These are phyloP conservation scores for Wallacemonas rigidus DNA, from an alignment of 208 protist genomes.

Conservation along the genomic window DNA sequence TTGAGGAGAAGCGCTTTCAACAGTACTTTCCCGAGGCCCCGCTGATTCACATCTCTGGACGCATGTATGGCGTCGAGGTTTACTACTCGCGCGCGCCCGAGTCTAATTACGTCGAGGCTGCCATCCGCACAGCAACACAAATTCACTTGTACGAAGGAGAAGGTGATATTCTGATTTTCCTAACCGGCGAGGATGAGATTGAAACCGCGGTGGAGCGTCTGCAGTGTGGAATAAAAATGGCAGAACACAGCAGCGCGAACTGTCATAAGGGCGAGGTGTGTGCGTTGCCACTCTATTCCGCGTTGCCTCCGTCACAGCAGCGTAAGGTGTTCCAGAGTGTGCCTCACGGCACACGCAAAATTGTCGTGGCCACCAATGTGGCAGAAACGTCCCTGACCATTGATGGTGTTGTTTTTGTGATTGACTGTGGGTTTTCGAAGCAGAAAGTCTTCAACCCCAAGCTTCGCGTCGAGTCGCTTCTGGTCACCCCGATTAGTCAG, in stretches of 20 bases:
- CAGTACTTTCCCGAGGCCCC: conserved; percentile 97
- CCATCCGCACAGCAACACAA: conserved; percentile 97
- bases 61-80: conserved; percentile 94
- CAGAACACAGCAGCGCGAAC: conserved; percentile 73
- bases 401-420: conserved; percentile 98
- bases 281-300: conserved; percentile 98
- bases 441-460: conserved; percentile 98
- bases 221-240: conserved; percentile 75
- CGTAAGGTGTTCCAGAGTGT: conserved; percentile 96
- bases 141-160: conserved; percentile 97
- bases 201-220: conserved; percentile 98
- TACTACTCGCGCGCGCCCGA: conserved; percentile 89
- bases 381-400: conserved; percentile 99
- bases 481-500: conserved; percentile 97
- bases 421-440: conserved; percentile 98
- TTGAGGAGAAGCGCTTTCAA: conserved; percentile 98
- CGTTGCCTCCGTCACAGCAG: conserved; percentile 97
- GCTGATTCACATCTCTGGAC: conserved; percentile 97
- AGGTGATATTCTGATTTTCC: conserved; percentile 99
- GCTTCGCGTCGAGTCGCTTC: conserved; percentile 96
- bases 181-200: conserved; percentile 99
- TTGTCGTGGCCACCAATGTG: conserved; percentile 99
- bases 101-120: conserved; percentile 97
- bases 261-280: conserved; percentile 83
- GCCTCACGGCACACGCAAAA: conserved; percentile 89